Evolutionary conservation across 2,329 filamentous ascomycete genomes (phyloP).

Genomic region (Hymenoscyphus scutula): DNA sequence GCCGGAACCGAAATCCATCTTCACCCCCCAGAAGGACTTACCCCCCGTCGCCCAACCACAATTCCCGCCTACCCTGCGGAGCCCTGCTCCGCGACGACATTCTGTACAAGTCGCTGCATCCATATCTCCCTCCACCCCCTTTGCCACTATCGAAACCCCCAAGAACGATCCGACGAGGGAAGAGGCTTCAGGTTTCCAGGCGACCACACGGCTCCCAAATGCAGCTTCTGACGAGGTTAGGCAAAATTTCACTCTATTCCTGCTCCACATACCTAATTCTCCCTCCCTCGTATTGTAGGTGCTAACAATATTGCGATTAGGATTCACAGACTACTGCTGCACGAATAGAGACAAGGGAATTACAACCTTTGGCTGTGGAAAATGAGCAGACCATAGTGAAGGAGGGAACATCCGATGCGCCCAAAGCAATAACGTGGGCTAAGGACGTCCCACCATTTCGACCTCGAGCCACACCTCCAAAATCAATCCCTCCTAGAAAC

Average conservation of each 20-base stretch:
- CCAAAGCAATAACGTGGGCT: background rate
- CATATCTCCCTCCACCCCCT: background rate
- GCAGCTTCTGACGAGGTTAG: background rate
- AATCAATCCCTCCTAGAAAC: background rate
- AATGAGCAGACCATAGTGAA: background rate
- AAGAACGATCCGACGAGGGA: background rate
- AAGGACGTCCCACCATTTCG: background rate
- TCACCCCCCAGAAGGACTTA: conserved; percentile 26
- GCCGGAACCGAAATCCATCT: conserved; percentile 28
- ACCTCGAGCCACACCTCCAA: background rate
- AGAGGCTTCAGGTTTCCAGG: no score
- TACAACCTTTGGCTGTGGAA: background rate
- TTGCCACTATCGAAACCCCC: background rate
- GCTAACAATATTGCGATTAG: background rate
- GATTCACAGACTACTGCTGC: background rate
- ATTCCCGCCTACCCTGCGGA: conserved; percentile 10
- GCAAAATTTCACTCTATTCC: background rate
- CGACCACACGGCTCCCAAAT: background rate
- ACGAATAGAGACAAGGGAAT: background rate
- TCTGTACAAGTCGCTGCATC: background rate
- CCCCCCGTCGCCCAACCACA: background rate
- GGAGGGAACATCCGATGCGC: background rate
- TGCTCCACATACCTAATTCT: no score
- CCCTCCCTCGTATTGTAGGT: no score
- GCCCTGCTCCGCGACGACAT: conserved; percentile 6